phyloP scores from a whole-genome alignment of 2,329 filamentous ascomycete genomes.

The Aspergillus uvarum region DNA sequence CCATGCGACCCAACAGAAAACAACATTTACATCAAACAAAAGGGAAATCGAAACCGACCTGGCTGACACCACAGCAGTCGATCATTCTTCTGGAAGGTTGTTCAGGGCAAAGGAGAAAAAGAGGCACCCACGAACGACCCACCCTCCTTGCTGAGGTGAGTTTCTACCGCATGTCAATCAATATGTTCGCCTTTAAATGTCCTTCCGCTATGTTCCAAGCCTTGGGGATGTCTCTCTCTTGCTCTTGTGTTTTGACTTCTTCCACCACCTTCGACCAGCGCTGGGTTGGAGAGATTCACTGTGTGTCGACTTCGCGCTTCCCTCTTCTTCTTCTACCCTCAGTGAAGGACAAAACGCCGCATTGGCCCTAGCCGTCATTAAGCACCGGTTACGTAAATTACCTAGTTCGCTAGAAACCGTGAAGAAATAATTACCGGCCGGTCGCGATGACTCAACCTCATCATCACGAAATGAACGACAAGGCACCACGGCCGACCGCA shows the following conservation, averaged over 20 bases:
- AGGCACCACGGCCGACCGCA: neutral
- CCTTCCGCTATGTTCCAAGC: neutral
- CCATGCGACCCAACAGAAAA: neutral
- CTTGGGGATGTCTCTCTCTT: neutral
- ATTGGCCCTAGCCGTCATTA: neutral
- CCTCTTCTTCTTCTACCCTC: neutral
- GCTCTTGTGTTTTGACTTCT: neutral
- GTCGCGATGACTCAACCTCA: constrained; percentile 2
- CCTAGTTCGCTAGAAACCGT: neutral
- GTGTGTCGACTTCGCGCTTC: too few species aligned
- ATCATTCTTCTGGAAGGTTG: neutral
- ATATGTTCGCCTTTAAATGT: neutral
- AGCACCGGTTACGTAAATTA: constrained; percentile 4
- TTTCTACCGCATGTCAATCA: neutral
- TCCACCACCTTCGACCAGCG: neutral
- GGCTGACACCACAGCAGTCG: neutral
- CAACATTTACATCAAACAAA: neutral
- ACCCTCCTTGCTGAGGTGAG: neutral
- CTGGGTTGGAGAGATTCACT: neutral
- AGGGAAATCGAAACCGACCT: neutral
- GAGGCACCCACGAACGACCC: neutral
- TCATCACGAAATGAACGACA: neutral
- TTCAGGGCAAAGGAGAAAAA: neutral
- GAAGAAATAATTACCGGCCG: neutral
- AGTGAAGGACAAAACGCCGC: neutral